Conservation (phyloP, 2,329 filamentous ascomycete species). For the Cytospora leucostoma region DNA sequence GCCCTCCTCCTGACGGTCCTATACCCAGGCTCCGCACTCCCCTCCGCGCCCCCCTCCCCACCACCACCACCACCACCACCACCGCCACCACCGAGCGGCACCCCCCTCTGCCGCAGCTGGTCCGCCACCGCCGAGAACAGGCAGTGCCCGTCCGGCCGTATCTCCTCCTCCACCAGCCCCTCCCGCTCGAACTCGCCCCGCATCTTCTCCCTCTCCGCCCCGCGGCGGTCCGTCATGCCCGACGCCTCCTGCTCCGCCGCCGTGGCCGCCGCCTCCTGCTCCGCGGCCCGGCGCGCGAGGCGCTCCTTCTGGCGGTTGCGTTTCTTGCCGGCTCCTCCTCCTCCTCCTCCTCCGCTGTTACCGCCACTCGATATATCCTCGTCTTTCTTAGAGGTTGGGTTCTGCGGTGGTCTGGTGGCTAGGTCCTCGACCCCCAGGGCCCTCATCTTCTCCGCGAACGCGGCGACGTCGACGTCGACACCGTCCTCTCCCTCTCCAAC, state of each 20-base stretch:
- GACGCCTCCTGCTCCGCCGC: slow-evolving; percentile 76
- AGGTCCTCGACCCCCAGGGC: slow-evolving; percentile 27
- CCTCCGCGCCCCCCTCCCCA: slow-evolving; percentile 36
- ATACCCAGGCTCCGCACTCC: slow-evolving; percentile 51
- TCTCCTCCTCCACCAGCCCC: slow-evolving; percentile 72
- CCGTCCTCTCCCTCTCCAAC: slow-evolving; percentile 32
- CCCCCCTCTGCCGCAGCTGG: slow-evolving; percentile 63
- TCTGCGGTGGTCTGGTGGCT: slow-evolving; percentile 29
- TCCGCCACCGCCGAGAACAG: slow-evolving; percentile 90
- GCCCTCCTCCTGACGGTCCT: slow-evolving; percentile 68
- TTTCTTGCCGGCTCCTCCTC: slow-evolving; percentile 57
- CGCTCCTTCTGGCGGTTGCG: slow-evolving; percentile 90
- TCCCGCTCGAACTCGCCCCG: slow-evolving; percentile 63
- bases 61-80: too few species aligned
- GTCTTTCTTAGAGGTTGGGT: slow-evolving; percentile 17
- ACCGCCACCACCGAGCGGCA: slow-evolving; percentile 50
- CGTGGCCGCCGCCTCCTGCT: slow-evolving; percentile 69
- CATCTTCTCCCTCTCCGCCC: slow-evolving; percentile 71
- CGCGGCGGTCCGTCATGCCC: slow-evolving; percentile 71
- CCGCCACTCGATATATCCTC: not conserved
- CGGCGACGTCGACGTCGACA: slow-evolving; percentile 22
- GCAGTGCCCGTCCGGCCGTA: slow-evolving; percentile 91
- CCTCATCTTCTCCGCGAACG: slow-evolving; percentile 24
- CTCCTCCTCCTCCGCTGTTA: slow-evolving; percentile 28
- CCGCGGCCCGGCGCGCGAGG: slow-evolving; percentile 83